phyloP scores from a whole-genome alignment of 306 rosid genomes.

The Albizia julibrissin region DNA sequence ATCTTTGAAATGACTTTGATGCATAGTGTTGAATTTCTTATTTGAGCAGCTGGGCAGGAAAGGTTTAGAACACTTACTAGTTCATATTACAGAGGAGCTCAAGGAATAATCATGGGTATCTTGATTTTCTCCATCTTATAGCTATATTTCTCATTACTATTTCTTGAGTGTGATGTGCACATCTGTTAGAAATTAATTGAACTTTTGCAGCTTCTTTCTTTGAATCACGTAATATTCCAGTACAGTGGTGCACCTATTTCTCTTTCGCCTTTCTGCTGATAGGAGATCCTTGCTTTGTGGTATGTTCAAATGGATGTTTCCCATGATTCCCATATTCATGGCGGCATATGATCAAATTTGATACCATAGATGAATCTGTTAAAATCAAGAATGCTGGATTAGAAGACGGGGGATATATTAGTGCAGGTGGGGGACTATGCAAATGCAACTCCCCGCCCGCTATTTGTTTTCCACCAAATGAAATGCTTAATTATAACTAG shows the following conservation, averaged over 20 bases:
- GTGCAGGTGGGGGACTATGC: neutral
- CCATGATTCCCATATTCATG: neutral
- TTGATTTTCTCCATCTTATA: slow-evolving; percentile 12
- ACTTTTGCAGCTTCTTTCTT: neutral
- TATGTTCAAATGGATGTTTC: slow-evolving; percentile 5
- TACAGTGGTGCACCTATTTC: neutral
- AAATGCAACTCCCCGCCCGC: neutral
- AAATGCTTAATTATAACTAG: neutral
- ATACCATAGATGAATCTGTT: neutral
- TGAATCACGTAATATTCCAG: neutral
- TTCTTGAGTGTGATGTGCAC: slow-evolving; percentile 5
- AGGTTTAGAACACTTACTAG: slow-evolving; percentile 84
- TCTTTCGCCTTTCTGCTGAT: neutral
- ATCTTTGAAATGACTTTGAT: slow-evolving; percentile 18
- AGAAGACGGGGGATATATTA: neutral
- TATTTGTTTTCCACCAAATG: neutral
- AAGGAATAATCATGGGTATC: slow-evolving; percentile 84
- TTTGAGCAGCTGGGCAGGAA: slow-evolving; percentile 82
- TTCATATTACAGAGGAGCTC: slow-evolving; percentile 92
- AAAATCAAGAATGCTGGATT: neutral
- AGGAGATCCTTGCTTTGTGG: neutral
- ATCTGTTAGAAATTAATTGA: slow-evolving; percentile 4
- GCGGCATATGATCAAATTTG: neutral
- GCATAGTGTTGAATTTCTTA: slow-evolving; percentile 14
- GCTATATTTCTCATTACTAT: neutral